phyloP scores from a whole-genome alignment of 257 asterid species.

The Eustoma russellianum region DNA sequence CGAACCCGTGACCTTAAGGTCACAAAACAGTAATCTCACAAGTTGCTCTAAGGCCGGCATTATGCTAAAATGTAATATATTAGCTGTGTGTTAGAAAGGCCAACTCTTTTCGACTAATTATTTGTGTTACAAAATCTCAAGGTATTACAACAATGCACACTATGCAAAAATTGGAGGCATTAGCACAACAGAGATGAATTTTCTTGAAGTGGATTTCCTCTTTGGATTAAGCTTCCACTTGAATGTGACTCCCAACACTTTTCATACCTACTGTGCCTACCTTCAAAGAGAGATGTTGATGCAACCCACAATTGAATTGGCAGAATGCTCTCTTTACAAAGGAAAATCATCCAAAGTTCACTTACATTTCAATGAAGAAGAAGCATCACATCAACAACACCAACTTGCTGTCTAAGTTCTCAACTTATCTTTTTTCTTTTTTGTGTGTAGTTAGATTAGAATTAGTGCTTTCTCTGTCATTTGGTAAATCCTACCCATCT shows the following conservation, averaged over 20 bases:
- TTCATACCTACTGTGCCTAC: conserved; percentile 55
- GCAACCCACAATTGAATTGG: conserved; percentile 32
- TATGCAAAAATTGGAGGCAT: conserved; percentile 98
- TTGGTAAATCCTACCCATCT: neutral
- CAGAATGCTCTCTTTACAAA: conserved; percentile 29
- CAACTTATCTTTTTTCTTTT: neutral
- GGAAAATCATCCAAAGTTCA: conserved; percentile 47
- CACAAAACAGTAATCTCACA: no score
- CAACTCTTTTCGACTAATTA: no score
- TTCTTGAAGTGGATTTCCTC: conserved; percentile 86
- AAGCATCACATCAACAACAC: conserved; percentile 57
- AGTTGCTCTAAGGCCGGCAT: no score
- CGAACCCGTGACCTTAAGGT: no score
- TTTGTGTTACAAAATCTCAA: no score
- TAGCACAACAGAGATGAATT: conserved; percentile 87
- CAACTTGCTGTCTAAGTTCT: conserved; percentile 56
- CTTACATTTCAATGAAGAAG: conserved; percentile 59
- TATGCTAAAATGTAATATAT: no score
- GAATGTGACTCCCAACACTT: conserved; percentile 77
- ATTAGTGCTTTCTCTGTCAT: neutral
- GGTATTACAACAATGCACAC: conserved; percentile 84
- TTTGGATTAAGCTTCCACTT: conserved; percentile 84
- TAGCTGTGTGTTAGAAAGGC: no score
- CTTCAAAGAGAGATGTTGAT: conserved; percentile 70
- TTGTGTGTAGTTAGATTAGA: conserved; percentile 34